Evolutionary conservation across 805 yeast species (phyloP).

Genomic region (Sungouiella thailandica): DNA sequence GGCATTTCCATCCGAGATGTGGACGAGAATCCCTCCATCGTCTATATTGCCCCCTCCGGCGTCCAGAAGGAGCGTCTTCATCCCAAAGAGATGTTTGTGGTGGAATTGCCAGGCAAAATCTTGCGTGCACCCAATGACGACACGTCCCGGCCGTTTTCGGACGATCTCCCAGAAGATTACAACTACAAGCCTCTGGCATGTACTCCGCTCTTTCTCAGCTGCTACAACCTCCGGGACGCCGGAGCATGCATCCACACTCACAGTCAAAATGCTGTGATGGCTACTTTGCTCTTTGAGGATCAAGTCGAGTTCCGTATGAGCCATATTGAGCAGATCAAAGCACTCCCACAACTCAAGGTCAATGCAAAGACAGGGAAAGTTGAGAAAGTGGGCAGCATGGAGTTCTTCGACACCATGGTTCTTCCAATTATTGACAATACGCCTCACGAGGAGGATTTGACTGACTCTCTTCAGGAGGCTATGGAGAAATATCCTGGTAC

Average conservation of each 20-base stretch:
- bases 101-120: slow-evolving; percentile 51
- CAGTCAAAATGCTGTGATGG: slow-evolving; percentile 83
- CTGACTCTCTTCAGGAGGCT: slow-evolving; percentile 58
- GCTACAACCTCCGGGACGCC: slow-evolving; percentile 62
- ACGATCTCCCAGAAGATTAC: slow-evolving; percentile 32
- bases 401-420: slow-evolving; percentile 66
- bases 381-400: slow-evolving; percentile 61
- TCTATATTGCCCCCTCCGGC: slow-evolving; percentile 91
- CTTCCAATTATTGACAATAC: slow-evolving; percentile 91
- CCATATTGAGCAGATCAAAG: slow-evolving; percentile 89
- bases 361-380: slow-evolving; percentile 33
- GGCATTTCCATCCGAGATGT: slow-evolving; percentile 72
- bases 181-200: slow-evolving; percentile 87
- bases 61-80: slow-evolving; percentile 87
- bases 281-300: slow-evolving; percentile 59
- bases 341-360: slow-evolving; percentile 55
- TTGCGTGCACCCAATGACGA: slow-evolving; percentile 52
- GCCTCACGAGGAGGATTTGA: slow-evolving; percentile 81
- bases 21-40: slow-evolving; percentile 42
- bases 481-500: slow-evolving; percentile 69
- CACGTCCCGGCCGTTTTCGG: slow-evolving; percentile 14
- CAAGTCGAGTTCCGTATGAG: slow-evolving; percentile 67
- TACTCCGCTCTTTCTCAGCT: slow-evolving; percentile 79
- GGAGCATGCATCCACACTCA: slow-evolving; percentile 96
- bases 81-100: slow-evolving; percentile 78